These are phyloP conservation scores for Clonostachys sp. DNA, from an alignment of 2,329 filamentous ascomycete species.

Conservation along the genomic window DNA sequence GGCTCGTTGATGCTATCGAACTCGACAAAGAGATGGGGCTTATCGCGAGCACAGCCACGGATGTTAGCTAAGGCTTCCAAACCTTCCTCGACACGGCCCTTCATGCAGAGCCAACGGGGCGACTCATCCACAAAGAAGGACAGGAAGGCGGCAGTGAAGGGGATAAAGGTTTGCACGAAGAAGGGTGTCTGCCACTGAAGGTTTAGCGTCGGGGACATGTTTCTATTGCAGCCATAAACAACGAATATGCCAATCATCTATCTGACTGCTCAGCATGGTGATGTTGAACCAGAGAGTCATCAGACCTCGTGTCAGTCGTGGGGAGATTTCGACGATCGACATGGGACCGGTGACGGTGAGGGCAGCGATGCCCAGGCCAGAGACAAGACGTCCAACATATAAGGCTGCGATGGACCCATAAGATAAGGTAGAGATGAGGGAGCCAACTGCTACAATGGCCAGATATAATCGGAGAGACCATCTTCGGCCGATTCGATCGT, in stretches of 20 bases:
- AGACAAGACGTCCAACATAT: conserved; percentile 27
- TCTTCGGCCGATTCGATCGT: conserved; percentile 26
- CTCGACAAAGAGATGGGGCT: conserved; percentile 8
- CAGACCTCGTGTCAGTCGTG: conserved; percentile 29
- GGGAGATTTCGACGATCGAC: conserved; percentile 31
- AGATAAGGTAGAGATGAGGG: conserved; percentile 22
- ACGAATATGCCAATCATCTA: conserved; percentile 22
- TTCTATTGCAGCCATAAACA: conserved; percentile 23
- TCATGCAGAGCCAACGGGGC: conserved; percentile 27
- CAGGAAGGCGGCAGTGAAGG: conserved; percentile 15
- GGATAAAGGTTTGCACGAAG: conserved; percentile 5
- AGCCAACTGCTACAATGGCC: conserved; percentile 21
- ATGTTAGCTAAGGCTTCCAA: conserved; percentile 8
- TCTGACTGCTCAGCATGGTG: conserved; percentile 23
- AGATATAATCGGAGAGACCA: conserved; percentile 32
- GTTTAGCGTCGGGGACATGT: conserved; percentile 12
- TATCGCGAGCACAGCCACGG: conserved; percentile 16
- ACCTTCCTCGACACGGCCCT: conserved; percentile 19
- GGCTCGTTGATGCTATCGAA: conserved; percentile 16
- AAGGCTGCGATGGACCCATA: conserved; percentile 16
- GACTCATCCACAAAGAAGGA: conserved; percentile 25
- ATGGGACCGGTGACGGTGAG: conserved; percentile 29
- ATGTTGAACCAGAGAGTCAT: conserved; percentile 28
- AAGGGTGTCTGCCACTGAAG: conserved; percentile 19
- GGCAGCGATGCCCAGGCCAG: conserved; percentile 28